Base-by-base conservation (phyloP, 2,329 filamentous ascomycete genomes). In the Reticulascus tulasneorum region DNA sequence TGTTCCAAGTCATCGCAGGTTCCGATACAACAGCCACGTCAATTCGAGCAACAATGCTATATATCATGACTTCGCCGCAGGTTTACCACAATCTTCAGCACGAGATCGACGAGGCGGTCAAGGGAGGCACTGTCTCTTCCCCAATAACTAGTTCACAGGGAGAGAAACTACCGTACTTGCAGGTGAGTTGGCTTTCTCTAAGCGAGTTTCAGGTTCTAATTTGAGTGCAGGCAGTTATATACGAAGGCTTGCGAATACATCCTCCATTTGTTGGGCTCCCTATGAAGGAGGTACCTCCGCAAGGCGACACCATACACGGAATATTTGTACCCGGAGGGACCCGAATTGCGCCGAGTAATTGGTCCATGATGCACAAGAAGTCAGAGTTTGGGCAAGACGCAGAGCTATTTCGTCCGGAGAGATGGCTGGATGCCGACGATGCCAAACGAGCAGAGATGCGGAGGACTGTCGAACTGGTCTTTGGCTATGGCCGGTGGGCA, bases 21-120 rank as follows among this genome's bases (percentile, higher is more conserved):
- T 69, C 69, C 4, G 74, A 78, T 45, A 75, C 71, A 7, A 73
- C 72, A 0, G 67, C 73, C 0, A 68, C 63, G 2, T 61, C 64
- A 3, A 59, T 77, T 6, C 66, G 73, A 2, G 56, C 62, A 19
- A 72, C 65, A 4, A 40, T 77, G 34, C 60, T 76, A 16, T 64
- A 69, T 48, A 50, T 76, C 35, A 61, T 67, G 23, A 67, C 65
- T 6, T 63, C 63, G 9, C 71, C 71, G 0, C 56, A 55, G 2
- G 60, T 69, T 0, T 66, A 70, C 37, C 37, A 46, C 4, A 63
- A 60, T 6, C 51, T 78, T 1, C 63, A 67, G 17, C 45, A 47
- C 0, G 74, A 77, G 47, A 64, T 73, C 21, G 58, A 71, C 33
- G 49, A 44, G 6, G 64, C 62, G 1, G 57, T 69, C 20, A 54